A percentile compares a stretch with the other conserved stretches of the same genome.
These are phyloP conservation scores for Russula olivacea DNA, from an alignment of 768 basidiomycete genomes.

Conservation along the genomic window DNA sequence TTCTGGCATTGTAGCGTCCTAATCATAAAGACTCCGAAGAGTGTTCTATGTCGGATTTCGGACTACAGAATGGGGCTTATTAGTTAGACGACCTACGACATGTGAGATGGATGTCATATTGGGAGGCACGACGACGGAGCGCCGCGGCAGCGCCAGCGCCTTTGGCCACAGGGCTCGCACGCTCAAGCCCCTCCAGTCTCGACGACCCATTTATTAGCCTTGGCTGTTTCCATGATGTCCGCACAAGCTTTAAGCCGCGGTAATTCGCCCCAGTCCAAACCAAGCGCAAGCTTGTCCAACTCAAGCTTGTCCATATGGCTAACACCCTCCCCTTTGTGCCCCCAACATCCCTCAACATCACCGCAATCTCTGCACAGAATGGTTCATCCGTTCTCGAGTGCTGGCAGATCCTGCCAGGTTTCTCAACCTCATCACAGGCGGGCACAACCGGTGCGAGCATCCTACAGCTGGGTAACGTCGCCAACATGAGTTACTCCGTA, in stretches of 20 bases:
- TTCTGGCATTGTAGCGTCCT: not conserved
- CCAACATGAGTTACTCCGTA: slow-evolving; percentile 29
- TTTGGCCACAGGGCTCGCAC: no score
- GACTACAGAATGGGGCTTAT: not conserved
- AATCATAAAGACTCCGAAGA: not conserved
- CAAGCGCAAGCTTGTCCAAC: not conserved
- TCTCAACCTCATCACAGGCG: slow-evolving; percentile 26
- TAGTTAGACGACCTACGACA: not conserved
- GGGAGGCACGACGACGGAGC: no score
- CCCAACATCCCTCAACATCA: slow-evolving; percentile 18
- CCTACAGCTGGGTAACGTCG: slow-evolving; percentile 27
- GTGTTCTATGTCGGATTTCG: not conserved
- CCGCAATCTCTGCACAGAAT: slow-evolving; percentile 14
- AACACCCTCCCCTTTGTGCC: not conserved
- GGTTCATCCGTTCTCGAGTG: slow-evolving; percentile 28
- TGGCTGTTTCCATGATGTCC: not conserved
- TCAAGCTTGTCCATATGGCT: not conserved
- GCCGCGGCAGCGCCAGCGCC: no score
- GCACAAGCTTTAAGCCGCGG: not conserved
- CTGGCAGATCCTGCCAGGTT: slow-evolving; percentile 28
- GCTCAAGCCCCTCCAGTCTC: no score
- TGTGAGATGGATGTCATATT: no score
- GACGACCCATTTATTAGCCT: no score
- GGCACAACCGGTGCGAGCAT: slow-evolving; percentile 29
- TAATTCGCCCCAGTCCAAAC: not conserved